Percentiles rank a stretch among this genome's conserved stretches.
Evolutionary conservation across 2,329 filamentous ascomycete genomes (phyloP).

Genomic region (Rutstroemia sydowiana): DNA sequence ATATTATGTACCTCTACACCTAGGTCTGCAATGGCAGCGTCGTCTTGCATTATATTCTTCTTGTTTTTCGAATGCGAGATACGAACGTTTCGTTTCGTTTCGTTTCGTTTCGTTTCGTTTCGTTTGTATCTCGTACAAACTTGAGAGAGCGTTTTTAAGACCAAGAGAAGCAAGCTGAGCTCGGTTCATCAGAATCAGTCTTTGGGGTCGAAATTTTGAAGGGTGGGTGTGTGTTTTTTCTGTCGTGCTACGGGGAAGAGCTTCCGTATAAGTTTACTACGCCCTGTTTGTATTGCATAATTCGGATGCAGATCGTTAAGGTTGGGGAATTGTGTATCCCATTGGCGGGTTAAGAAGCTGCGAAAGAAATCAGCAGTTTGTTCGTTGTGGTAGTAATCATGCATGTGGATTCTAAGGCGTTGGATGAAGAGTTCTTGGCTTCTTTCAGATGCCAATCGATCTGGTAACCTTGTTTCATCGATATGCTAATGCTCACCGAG

Average conservation of each 20-base stretch:
- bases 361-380: constrained; percentile 3
- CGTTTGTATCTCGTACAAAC: constrained; percentile 4
- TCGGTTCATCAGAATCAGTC: not conserved
- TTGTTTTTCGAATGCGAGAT: constrained; percentile 1
- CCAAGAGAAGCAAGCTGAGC: constrained; percentile 4
- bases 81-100: too few species aligned
- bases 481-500: not conserved
- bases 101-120: too few species aligned
- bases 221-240: constrained; percentile 4
- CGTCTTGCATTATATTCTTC: constrained; percentile 1
- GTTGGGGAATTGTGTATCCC: constrained; percentile 6
- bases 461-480: constrained; percentile 4
- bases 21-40: constrained; percentile 7
- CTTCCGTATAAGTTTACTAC: constrained; percentile 5
- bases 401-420: constrained; percentile 4
- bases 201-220: constrained; percentile 5
- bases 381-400: constrained; percentile 4
- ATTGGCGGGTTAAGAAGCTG: constrained; percentile 8
- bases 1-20: not conserved
- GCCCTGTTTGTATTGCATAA: constrained; percentile 7
- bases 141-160: not conserved
- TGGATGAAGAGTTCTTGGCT: constrained; percentile 3
- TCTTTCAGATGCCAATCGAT: constrained; percentile 2
- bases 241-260: constrained; percentile 11
- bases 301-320: constrained; percentile 11